These are phyloP conservation scores for Neofusicoccum parvum DNA, from an alignment of 2,329 filamentous ascomycete genomes.

Conservation along the genomic window DNA sequence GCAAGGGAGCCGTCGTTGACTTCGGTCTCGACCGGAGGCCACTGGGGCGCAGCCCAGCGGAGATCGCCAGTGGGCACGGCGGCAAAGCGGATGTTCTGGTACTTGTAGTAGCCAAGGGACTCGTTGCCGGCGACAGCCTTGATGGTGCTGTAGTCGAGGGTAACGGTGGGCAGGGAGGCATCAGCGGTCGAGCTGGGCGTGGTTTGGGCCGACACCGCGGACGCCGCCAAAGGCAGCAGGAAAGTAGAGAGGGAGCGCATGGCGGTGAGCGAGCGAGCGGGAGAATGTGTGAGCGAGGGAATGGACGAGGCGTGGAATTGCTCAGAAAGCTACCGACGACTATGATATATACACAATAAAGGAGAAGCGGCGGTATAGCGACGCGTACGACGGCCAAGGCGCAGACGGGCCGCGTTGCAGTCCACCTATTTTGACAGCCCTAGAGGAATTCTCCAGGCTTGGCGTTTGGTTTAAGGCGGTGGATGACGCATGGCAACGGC, in stretches of 20 bases:
- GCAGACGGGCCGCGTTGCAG: conserved; percentile 10
- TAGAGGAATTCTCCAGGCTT: neutral
- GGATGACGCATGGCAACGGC: neutral
- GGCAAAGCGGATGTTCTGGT: conserved; percentile 50
- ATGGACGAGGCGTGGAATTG: neutral
- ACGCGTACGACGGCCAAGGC: conserved; percentile 7
- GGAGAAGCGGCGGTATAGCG: neutral
- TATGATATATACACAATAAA: conserved; percentile 1
- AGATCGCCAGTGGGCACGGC: conserved; percentile 46
- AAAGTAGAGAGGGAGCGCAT: conserved; percentile 5
- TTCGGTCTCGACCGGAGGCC: conserved; percentile 37
- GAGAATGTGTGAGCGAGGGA: neutral
- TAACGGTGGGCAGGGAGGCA: conserved; percentile 26
- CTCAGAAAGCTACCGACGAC: neutral
- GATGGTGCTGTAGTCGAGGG: conserved; percentile 34
- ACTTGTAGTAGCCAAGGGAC: conserved; percentile 39
- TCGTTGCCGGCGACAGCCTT: conserved; percentile 27
- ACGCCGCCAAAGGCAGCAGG: neutral
- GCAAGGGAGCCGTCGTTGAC: conserved; percentile 39
- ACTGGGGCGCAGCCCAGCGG: conserved; percentile 45
- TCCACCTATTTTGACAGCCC: neutral
- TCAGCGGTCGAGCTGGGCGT: neutral
- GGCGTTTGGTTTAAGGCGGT: conserved; percentile 2
- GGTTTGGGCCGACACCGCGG: neutral
- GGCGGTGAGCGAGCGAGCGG: neutral